Evolutionary conservation across 352 stramenopile species (phyloP), one percentile per base, ranked within the genome.

Genomic region (Pythium sp.): DNA sequence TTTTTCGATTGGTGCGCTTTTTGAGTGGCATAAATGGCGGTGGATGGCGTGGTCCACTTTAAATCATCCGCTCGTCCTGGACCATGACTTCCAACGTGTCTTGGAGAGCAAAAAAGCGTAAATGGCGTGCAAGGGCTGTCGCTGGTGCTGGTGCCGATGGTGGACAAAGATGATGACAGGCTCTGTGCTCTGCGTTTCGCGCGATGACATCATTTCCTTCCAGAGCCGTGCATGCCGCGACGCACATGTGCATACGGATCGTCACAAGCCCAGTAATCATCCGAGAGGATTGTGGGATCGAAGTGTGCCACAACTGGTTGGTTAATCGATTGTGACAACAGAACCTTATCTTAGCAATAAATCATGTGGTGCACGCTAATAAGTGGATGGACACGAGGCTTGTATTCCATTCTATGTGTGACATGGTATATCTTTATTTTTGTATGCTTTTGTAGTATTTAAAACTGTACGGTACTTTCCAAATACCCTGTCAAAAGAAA

Each of bases 161-260:
- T 46, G 38, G 14, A n/a, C 28, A 15, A 22, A n/a, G 54, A 8
- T 14, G 20, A 26, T 22, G 47, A 54, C 47, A 24, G 47, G 7
- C 3, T 7, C 12, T 5, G 2, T 14, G 47, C 47, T 15, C 47
- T 26, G 47, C n/a, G 51, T 24, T 30, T 5, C 51, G n/a, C 22
- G 24, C 22, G 51, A 34, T 57, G 51, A 57, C 51, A 57, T 34
- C 51, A 57, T 57, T 18, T 57, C 22, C 51, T 55, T 55, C 47
- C 20, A 55, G 47, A 55, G 47, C 20, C 20, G 41, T 8, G 41
- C 4, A 49, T 9, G 15, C 4, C 8, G 51, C 24, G 51, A 32
- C 51, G n/a, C n/a, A n/a, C 22, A 57, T 4, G 51, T 56, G 38
- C 38, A 46, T 12, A 4, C 18, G 14, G 54, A 38, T 54, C 47